Evolutionary conservation across 306 rosid genomes (phyloP), one percentile per base, ranked within the genome.

Genomic region (Elaeagnus macrophylla): DNA sequence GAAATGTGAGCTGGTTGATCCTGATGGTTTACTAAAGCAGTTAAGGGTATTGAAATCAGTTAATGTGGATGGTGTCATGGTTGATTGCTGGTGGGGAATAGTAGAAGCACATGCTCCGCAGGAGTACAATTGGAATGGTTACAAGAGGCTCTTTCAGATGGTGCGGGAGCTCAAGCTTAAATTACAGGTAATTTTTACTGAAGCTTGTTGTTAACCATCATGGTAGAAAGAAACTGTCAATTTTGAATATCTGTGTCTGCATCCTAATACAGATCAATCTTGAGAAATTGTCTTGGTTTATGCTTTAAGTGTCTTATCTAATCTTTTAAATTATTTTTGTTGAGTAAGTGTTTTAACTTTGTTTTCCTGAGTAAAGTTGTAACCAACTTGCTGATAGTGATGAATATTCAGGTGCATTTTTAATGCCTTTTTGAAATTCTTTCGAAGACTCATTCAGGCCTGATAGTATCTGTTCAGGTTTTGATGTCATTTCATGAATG

Each of bases 41-140:
- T 74, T 93, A 71, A 87, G 76, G 74, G 64, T 77, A 46, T 79
- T 93, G 81, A 93, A 93, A 75, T 84, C 96, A 25, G 70, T 72
- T 38, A 75, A 80, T 57, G 85, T 82, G 63, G 96, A 87, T 67
- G 99, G 99, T 62, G 78, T 87, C 48, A 77, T 72, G 80, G 95
- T 93, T 56, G 89, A 93, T 70, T 87, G 96, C 78, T 93, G 99
- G 99, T 93, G 99, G 99, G 99, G 99, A 45, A 80, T 87, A 62
- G 99, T 87, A 56, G 99, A 93, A 73, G 96, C 89, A 51, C 95
- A 87, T 82, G 72, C 81, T 69, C 99, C 99, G 0, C 89, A 68
- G 66, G 99, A 87, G 75, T 93, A 93, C 79, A 87, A 87, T 62
- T 93, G 99, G 99, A 84, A 54, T 79, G 99, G 99, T 58, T 93